phyloP scores from a whole-genome alignment of 257 asterid genomes.

The Solanum stenotomum region DNA sequence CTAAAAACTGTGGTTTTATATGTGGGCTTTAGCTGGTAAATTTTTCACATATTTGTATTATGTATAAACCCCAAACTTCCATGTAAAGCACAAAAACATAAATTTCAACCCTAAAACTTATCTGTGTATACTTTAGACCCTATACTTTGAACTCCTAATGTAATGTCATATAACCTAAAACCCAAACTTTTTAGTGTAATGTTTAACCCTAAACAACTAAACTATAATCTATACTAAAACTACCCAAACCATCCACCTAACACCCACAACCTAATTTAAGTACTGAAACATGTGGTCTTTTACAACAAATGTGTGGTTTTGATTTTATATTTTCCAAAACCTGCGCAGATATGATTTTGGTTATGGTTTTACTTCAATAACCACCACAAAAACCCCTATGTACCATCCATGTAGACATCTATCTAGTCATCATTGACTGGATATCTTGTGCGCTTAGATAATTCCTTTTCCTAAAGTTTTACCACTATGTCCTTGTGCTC shows the following conservation, averaged over 20 bases:
- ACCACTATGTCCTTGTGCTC: background rate
- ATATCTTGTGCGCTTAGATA: background rate
- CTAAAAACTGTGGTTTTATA: background rate
- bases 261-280: background rate
- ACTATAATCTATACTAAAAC: background rate
- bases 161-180: background rate
- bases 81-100: background rate
- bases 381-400: background rate
- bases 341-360: background rate
- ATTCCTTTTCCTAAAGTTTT: background rate
- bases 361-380: background rate
- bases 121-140: background rate
- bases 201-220: background rate
- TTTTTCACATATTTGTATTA: background rate
- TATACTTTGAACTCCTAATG: background rate
- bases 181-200: background rate
- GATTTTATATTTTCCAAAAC: background rate
- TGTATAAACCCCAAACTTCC: background rate
- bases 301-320: background rate
- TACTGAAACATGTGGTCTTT: background rate
- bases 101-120: background rate
- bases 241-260: background rate
- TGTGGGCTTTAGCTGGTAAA: background rate
- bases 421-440: background rate
- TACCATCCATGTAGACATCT: background rate